phyloP scores from a whole-genome alignment of 1,284 basidiomycete genomes.

The Pseudozyma hubeiensis region DNA sequence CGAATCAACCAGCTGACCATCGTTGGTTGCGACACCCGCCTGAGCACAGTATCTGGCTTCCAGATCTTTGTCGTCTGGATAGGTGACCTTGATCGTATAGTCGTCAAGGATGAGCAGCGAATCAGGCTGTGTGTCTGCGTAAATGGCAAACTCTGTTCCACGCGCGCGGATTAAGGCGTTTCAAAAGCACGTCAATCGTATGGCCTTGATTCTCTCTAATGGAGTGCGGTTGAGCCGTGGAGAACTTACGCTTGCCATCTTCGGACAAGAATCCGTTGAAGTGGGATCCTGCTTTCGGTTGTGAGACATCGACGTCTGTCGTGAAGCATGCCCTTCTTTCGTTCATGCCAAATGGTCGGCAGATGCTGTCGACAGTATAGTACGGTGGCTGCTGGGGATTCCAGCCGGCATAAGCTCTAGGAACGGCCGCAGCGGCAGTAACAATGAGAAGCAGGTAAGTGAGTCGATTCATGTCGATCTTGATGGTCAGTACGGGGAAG shows the following conservation, averaged over 20 bases:
- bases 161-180: background rate
- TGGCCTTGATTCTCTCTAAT: no score
- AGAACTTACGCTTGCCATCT: slow-evolving; percentile 5
- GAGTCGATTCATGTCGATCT: background rate
- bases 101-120: background rate
- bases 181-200: no score
- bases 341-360: background rate
- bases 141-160: background rate
- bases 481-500: background rate
- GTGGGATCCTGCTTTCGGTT: background rate
- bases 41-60: background rate
- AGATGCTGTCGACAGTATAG: background rate
- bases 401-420: background rate
- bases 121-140: background rate
- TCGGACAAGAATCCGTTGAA: background rate
- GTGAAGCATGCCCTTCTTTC: background rate
- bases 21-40: background rate
- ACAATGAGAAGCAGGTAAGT: background rate
- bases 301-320: background rate
- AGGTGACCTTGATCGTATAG: background rate
- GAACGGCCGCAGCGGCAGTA: background rate
- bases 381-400: background rate
- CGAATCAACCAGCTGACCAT: background rate
- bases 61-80: background rate
- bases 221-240: background rate